Evolutionary conservation across 148 eudicot species (phyloP).

Genomic region (Cornus florida): DNA sequence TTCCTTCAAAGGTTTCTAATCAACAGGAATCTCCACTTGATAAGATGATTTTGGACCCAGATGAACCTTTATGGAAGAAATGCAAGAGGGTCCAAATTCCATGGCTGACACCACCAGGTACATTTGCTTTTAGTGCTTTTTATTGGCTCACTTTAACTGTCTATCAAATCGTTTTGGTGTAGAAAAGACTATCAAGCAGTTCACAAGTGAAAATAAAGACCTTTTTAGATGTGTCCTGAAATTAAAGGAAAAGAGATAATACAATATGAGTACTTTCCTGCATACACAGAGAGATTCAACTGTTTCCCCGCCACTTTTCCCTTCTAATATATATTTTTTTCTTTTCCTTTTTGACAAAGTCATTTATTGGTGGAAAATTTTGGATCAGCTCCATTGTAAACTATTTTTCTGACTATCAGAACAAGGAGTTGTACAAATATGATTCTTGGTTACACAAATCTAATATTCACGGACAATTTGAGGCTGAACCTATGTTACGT

Average conservation of each 20-base stretch:
- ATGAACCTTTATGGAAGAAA: conserved; percentile 56
- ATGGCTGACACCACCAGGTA: conserved; percentile 95
- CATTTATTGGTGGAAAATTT: neutral
- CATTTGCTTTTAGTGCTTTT: conserved; percentile 26
- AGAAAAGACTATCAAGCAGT: conserved; percentile 14
- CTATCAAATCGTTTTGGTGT: conserved; percentile 25
- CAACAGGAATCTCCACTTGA: conserved; percentile 34
- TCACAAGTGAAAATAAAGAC: neutral
- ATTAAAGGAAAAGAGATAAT: neutral
- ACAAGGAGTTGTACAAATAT: too few relatives aligned
- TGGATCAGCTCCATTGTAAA: neutral
- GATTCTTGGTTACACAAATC: too few relatives aligned
- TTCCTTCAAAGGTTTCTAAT: conserved; percentile 34
- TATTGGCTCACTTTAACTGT: conserved; percentile 23
- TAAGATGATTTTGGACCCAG: conserved; percentile 35
- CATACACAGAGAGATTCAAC: neutral
- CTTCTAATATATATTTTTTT: neutral
- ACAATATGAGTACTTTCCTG: neutral
- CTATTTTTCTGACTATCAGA: too few relatives aligned
- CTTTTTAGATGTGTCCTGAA: neutral
- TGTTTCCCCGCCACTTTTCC: neutral
- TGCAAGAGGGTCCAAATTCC: conserved; percentile 65
- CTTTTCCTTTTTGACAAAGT: neutral
- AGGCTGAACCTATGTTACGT: too few relatives aligned
- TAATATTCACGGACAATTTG: too few relatives aligned